Evolutionary conservation across 2,329 filamentous ascomycete species (phyloP).

Genomic region (Falciphora oryzae): DNA sequence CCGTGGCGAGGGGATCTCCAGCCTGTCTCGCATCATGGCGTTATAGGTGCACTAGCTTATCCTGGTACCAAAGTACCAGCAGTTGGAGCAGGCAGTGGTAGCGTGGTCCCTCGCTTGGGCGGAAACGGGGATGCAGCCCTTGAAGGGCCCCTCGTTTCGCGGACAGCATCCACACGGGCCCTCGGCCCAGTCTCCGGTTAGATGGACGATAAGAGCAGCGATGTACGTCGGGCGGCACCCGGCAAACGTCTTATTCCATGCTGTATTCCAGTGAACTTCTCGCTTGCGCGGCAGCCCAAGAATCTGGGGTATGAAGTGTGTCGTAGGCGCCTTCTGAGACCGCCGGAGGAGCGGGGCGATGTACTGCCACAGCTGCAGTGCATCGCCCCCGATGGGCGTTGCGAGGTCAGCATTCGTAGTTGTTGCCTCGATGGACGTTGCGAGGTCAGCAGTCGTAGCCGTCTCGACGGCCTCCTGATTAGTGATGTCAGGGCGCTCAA

Average conservation of each 20-base stretch:
- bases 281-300: constrained; percentile 21
- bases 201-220: constrained; percentile 23
- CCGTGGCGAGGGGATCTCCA: no score
- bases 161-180: constrained; percentile 21
- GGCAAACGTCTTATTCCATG: constrained; percentile 17
- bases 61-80: constrained; percentile 18
- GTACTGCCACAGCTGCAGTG: constrained; percentile 22
- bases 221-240: constrained; percentile 23
- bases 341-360: constrained; percentile 18
- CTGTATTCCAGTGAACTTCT: constrained; percentile 23
- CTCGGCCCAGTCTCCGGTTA: constrained; percentile 24
- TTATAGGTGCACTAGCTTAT: no score
- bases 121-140: constrained; percentile 22
- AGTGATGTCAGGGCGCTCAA: neutral
- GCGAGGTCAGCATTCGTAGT: neutral
- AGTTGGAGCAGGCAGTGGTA: constrained; percentile 23
- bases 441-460: neutral
- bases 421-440: neutral
- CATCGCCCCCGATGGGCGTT: constrained; percentile 1
- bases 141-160: constrained; percentile 22
- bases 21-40: no score
- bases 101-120: constrained; percentile 10
- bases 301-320: constrained; percentile 19
- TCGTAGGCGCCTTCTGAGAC: constrained; percentile 10
- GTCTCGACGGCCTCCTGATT: neutral